Conservation (phyloP, 2,329 filamentous ascomycete species). For the Nigrospora oryzae region DNA sequence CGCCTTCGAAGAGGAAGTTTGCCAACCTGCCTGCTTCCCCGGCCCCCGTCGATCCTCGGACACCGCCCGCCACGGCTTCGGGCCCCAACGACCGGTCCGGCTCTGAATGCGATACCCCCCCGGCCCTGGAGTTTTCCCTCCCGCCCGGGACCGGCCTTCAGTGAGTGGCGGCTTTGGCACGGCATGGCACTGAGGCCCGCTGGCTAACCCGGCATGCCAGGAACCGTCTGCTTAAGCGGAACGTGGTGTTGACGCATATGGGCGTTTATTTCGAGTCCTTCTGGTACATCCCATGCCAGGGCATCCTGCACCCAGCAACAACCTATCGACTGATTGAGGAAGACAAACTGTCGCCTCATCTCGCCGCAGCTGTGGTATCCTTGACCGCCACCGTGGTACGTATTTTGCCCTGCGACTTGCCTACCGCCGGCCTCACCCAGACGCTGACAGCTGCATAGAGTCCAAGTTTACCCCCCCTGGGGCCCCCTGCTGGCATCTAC, state of each 20-base stretch:
- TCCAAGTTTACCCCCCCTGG: too few species aligned
- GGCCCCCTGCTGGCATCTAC: too few species aligned
- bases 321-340: slow-evolving; percentile 26
- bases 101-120: not conserved
- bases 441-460: too few species aligned
- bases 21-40: slow-evolving; percentile 16
- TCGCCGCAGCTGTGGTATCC: slow-evolving; percentile 29
- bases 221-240: slow-evolving; percentile 22
- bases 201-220: slow-evolving; percentile 5
- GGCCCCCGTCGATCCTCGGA: not conserved
- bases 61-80: not conserved
- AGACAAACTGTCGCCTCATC: slow-evolving; percentile 22
- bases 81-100: not conserved
- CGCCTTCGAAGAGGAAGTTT: slow-evolving; percentile 27
- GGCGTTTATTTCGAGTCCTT: slow-evolving; percentile 29
- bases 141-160: slow-evolving; percentile 6
- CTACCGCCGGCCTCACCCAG: too few species aligned
- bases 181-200: not conserved
- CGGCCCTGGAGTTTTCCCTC: not conserved
- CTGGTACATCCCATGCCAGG: slow-evolving; percentile 28
- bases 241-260: slow-evolving; percentile 26
- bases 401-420: too few species aligned
- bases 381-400: slow-evolving; percentile 22
- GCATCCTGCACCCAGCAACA: slow-evolving; percentile 26
- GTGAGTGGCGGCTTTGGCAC: slow-evolving; percentile 10